phyloP scores from a whole-genome alignment of 371 early-diverging fungal species.

The Actinomortierella ambigua region DNA sequence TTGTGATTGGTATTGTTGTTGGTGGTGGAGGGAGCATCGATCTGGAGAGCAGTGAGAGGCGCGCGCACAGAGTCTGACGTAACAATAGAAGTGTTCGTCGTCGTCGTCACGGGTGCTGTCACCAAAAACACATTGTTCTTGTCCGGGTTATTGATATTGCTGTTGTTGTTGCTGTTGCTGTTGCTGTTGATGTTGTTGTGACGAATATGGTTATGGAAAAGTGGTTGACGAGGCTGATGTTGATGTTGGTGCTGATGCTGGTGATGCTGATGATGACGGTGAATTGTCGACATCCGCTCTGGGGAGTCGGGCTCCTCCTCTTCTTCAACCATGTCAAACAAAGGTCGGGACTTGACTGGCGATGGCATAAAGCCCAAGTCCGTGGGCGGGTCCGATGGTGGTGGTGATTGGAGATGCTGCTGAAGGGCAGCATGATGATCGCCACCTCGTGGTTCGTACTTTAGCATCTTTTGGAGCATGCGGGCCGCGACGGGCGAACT shows the following conservation, averaged over 20 bases:
- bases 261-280: too few species aligned
- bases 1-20: too few species aligned
- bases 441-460: slow-evolving; percentile 12
- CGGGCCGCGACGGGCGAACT: slow-evolving; percentile 19
- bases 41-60: not conserved
- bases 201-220: too few species aligned
- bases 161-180: slow-evolving; percentile 1
- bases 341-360: slow-evolving; percentile 15
- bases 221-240: too few species aligned
- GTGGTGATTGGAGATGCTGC: slow-evolving; percentile 21
- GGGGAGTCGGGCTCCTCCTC: too few species aligned
- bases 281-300: too few species aligned
- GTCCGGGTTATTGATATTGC: not conserved
- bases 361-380: slow-evolving; percentile 19
- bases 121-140: not conserved
- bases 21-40: too few species aligned
- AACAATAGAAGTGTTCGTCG: not conserved
- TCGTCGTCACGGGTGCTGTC: not conserved
- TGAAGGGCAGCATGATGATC: slow-evolving; percentile 9
- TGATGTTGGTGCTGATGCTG: too few species aligned
- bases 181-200: not conserved
- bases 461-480: slow-evolving; percentile 37
- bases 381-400: slow-evolving; percentile 27
- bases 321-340: slow-evolving; percentile 8
- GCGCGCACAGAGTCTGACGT: not conserved